phyloP scores from a whole-genome alignment of 2,329 filamentous ascomycete species.

The Cladophialophora yegresii region DNA sequence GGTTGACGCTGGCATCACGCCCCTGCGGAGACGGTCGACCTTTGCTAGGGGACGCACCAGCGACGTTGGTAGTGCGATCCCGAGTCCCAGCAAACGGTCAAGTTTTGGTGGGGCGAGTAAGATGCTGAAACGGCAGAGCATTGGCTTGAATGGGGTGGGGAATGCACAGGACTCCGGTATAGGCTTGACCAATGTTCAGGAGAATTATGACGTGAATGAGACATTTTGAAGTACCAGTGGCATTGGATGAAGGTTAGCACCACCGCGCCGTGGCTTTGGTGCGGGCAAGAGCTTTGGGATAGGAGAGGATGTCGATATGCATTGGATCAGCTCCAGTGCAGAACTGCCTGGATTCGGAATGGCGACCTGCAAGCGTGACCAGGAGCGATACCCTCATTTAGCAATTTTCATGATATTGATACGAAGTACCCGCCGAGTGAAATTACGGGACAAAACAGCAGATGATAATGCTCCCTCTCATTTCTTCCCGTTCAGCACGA shows the following conservation, averaged over 20 bases:
- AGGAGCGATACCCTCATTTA: neutral
- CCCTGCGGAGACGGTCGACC: conserved; percentile 39
- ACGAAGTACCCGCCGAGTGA: neutral
- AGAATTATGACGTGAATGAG: conserved; percentile 34
- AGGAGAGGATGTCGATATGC: neutral
- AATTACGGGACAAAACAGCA: neutral
- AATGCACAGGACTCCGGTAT: conserved; percentile 2
- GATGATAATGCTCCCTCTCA: neutral
- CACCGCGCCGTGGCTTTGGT: neutral
- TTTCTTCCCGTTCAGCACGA: conserved; percentile 18
- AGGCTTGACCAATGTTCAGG: conserved; percentile 30
- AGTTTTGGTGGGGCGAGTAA: conserved; percentile 28
- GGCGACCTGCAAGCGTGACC: neutral
- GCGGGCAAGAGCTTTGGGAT: neutral
- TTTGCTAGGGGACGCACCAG: conserved; percentile 45
- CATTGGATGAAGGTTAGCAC: neutral
- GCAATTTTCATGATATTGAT: neutral
- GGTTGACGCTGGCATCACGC: conserved; percentile 23
- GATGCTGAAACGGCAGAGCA: conserved; percentile 28
- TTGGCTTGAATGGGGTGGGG: conserved; percentile 12
- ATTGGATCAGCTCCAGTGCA: neutral
- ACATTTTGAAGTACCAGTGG: conserved; percentile 30
- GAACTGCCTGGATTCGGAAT: neutral
- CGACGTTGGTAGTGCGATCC: conserved; percentile 42
- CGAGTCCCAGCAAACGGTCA: conserved; percentile 32